Conservation (phyloP, 192 early-diverging fungal species). For the Chytriomyces confervae region DNA sequence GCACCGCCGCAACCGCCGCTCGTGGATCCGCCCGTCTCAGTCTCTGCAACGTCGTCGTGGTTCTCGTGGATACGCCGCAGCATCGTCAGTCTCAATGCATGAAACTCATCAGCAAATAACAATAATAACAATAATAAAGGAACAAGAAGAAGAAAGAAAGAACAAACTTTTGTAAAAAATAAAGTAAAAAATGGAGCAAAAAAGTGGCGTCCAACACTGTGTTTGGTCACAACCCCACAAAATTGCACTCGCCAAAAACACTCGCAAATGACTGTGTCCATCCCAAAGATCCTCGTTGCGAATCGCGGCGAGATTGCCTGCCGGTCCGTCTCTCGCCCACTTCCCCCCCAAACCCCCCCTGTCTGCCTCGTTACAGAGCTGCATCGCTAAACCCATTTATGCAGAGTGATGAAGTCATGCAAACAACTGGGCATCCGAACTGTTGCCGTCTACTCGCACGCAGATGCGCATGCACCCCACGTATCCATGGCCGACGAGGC, state of each 20-base stretch:
- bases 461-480: constrained; percentile 57
- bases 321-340: neutral
- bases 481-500: constrained; percentile 64
- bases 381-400: constrained; percentile 1
- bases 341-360: neutral
- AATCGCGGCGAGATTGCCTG: constrained; percentile 41
- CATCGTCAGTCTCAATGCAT: too few species aligned
- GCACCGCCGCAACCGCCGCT: too few species aligned
- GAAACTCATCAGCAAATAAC: too few species aligned
- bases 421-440: constrained; percentile 61
- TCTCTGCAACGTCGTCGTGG: too few species aligned
- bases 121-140: too few species aligned
- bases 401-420: constrained; percentile 80
- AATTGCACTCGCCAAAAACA: neutral
- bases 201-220: neutral
- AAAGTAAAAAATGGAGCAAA: neutral
- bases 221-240: neutral
- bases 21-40: too few species aligned
- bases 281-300: constrained; percentile 37
- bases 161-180: neutral
- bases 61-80: too few species aligned
- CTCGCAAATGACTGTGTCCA: neutral
- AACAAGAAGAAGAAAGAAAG: neutral
- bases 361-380: neutral
- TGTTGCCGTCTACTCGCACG: constrained; percentile 72